Evolutionary conservation across 73 alveolate species (phyloP), one percentile per base, ranked within the genome.

Genomic region (Blepharisma japonicum): DNA sequence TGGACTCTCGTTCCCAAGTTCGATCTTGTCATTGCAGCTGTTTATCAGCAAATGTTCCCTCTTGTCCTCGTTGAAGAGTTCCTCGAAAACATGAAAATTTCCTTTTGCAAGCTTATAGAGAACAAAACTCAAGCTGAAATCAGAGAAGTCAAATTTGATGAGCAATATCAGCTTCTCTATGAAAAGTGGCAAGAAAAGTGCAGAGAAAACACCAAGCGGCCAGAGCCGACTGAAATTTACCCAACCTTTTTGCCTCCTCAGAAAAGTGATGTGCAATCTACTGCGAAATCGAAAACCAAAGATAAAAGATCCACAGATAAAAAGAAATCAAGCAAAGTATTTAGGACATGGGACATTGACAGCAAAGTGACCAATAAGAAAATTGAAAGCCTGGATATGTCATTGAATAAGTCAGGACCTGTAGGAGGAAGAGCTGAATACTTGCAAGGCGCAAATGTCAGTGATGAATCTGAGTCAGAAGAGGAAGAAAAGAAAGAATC

Each of bases 1-100:
- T 94, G 98, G 98, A 81, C 84, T 85, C 83, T 91, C 14, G 82
- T 85, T 42, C 87, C 89, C 72, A 91, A 94, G 78, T 78, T 89
- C 53, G 89, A 89, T 6, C 50, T 94, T 38, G 87, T 91, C 6
- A 85, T 91, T 77, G 94, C 93, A 2, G 92, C 93, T 18, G 95
- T 89, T 9, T 94, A 94, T 77, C 89, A 91, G 79, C 94, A 91
- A 78, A 70, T 88, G 38, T 86, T 85, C 77, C 87, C 91, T 50
- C 77, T 94, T 21, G 55, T 87, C 81, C 86, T 79, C 77, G 92
- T 92, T 6, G 98, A 94, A 55, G 91, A 91, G 27, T 68, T 94
- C 54, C 86, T 94, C 45, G 96, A 93, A 49, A 9, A 79, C 67
- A 87, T 90, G 46, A 68, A 86, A 78, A 74, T 77, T 18, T 94